Conservation (phyloP, 108 stramenopile species). For the Chaetoceros tenuissimus region DNA sequence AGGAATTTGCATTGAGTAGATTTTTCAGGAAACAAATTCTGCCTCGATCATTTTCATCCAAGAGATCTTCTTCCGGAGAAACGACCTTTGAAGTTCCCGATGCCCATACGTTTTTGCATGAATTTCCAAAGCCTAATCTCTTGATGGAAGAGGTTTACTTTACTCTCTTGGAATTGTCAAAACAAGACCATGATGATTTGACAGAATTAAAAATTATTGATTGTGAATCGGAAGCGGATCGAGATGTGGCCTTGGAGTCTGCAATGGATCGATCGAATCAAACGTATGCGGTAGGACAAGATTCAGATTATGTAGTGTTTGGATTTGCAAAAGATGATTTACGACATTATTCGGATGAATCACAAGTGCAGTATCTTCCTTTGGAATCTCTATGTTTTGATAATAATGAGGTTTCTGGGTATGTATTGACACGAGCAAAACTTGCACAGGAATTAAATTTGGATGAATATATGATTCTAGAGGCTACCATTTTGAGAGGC, state of each 20-base stretch:
- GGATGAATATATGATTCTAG: conserved; percentile 32
- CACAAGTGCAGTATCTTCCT: conserved; percentile 14
- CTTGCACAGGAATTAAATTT: conserved; percentile 32
- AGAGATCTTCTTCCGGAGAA: too few relatives aligned
- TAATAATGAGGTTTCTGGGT: conserved; percentile 5
- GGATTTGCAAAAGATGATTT: conserved; percentile 4
- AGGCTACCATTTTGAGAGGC: conserved; percentile 50
- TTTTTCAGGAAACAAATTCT: conserved; percentile 37
- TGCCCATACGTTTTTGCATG: conserved; percentile 10
- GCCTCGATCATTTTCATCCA: conserved; percentile 20
- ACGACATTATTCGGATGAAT: conserved; percentile 3
- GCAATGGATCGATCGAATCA: conserved; percentile 10
- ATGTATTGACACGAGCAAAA: conserved; percentile 13
- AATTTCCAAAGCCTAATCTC: conserved; percentile 37
- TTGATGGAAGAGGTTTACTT: conserved; percentile 15
- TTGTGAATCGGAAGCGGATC: conserved; percentile 57
- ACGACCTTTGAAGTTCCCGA: conserved; percentile 8
- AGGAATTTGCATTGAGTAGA: conserved; percentile 30
- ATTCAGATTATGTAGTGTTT: conserved; percentile 61
- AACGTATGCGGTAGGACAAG: conserved; percentile 39
- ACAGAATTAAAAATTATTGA: conserved; percentile 30
- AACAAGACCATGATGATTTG: not conserved
- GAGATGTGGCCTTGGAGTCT: conserved; percentile 35
- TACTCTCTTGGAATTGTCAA: not conserved
- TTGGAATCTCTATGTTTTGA: conserved; percentile 2